A percentile compares a stretch with the other conserved stretches of the same genome.
These are phyloP conservation scores for Colletotrichum graminicola DNA, from an alignment of 2,329 filamentous ascomycete species.

Conservation along the genomic window DNA sequence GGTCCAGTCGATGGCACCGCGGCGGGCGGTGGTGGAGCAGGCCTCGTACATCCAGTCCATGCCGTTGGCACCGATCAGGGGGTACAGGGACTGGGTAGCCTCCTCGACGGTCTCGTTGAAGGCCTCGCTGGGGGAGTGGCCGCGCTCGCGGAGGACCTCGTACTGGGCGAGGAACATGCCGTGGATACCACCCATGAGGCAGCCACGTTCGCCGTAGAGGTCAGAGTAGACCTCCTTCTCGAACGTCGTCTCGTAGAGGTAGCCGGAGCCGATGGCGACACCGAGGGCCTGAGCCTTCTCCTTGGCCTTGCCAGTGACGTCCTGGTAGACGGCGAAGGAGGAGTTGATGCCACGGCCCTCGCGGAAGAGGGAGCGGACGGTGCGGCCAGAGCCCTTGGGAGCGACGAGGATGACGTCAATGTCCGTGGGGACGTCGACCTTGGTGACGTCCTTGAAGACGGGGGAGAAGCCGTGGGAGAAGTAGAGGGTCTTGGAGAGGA, in stretches of 20 bases:
- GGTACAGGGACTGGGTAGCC: conserved; percentile 98
- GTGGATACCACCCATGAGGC: conserved; percentile 99
- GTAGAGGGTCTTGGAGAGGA: conserved; percentile 84
- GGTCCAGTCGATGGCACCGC: conserved; percentile 99
- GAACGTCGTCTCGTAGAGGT: conserved; percentile 99
- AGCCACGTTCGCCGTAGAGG: conserved; percentile 99
- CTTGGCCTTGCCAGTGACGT: conserved; percentile 97
- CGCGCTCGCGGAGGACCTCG: conserved; percentile 98
- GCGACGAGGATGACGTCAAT: conserved; percentile 99
- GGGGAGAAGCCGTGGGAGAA: conserved; percentile 99
- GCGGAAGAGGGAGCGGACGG: conserved; percentile 97
- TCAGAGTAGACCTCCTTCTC: conserved; percentile 99
- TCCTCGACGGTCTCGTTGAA: conserved; percentile 99
- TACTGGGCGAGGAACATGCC: conserved; percentile 99
- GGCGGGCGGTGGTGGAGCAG: conserved; percentile 98
- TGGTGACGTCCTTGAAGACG: conserved; percentile 99
- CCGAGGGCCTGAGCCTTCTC: conserved; percentile 98
- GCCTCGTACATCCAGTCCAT: conserved; percentile 99
- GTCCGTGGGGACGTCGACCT: conserved; percentile 95
- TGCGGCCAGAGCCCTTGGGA: conserved; percentile 98
- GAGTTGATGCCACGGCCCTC: conserved; percentile 99
- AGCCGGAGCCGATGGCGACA: conserved; percentile 96
- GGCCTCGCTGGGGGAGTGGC: conserved; percentile 96
- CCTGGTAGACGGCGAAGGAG: conserved; percentile 97
- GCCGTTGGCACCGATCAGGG: conserved; percentile 94